A percentile compares a stretch with the other conserved stretches of the same genome.
These are phyloP conservation scores for Cytospora chrysosperma DNA, from an alignment of 2,329 filamentous ascomycete genomes.

Conservation along the genomic window DNA sequence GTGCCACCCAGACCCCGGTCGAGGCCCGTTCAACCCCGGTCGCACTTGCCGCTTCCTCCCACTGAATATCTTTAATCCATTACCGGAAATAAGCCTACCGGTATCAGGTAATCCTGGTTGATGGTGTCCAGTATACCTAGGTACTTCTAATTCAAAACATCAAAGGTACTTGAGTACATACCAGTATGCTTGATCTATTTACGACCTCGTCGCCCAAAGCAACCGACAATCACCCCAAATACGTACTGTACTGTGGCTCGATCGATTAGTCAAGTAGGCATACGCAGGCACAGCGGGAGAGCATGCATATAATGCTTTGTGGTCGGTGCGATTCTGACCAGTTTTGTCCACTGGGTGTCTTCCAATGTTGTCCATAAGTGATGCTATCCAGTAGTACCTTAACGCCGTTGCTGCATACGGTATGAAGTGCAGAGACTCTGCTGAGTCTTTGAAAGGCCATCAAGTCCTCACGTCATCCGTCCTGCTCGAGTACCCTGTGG, in stretches of 20 bases:
- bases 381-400: slow-evolving; percentile 5
- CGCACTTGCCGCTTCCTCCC: background rate
- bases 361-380: slow-evolving; percentile 1
- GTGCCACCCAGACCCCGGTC: background rate
- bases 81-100: too few species aligned
- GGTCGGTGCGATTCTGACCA: background rate
- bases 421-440: background rate
- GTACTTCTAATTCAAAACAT: too few species aligned
- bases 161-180: too few species aligned
- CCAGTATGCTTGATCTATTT: too few species aligned
- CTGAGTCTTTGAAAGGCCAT: background rate
- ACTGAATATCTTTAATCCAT: background rate
- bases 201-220: background rate
- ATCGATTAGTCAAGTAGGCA: background rate
- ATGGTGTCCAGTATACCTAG: too few species aligned
- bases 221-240: background rate
- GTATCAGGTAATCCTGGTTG: background rate
- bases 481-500: background rate
- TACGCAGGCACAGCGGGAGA: background rate
- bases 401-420: slow-evolving; percentile 17
- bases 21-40: background rate
- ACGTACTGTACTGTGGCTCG: too few species aligned
- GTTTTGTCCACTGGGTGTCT: background rate
- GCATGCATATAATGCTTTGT: background rate
- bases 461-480: background rate